A percentile compares a stretch with the other conserved stretches of the same genome.
Conservation (phyloP, 495 filamentous ascomycete genomes). For the Astrothelium subdiscretum region DNA sequence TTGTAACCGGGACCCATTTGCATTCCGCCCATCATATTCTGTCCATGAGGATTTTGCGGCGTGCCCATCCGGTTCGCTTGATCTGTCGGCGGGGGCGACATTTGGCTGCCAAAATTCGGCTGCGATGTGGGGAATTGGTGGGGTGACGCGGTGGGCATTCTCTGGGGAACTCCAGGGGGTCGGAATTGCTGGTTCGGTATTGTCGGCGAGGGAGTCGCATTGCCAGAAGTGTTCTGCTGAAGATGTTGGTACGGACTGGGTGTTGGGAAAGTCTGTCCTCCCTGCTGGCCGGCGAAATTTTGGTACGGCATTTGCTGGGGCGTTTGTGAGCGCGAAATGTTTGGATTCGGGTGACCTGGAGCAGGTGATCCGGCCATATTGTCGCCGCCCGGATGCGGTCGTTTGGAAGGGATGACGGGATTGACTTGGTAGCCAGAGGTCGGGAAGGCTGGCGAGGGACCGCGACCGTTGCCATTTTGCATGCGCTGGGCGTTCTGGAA, state of each 20-base stretch:
- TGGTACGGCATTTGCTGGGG: conserved; percentile 62
- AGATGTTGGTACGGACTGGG: conserved; percentile 70
- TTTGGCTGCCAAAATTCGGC: conserved; percentile 55
- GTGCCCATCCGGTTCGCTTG: conserved; percentile 62
- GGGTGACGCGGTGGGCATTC: conserved; percentile 82
- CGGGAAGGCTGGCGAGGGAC: conserved; percentile 65
- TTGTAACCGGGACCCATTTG: conserved; percentile 34
- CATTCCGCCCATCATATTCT: conserved; percentile 39
- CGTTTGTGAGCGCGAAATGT: conserved; percentile 74
- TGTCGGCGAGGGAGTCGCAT: conserved; percentile 77
- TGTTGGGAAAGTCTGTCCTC: conserved; percentile 45
- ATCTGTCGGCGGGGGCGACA: conserved; percentile 61
- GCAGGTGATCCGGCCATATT: conserved; percentile 74
- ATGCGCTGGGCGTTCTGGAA: conserved; percentile 50
- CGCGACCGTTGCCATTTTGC: conserved; percentile 74
- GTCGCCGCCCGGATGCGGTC: conserved; percentile 72
- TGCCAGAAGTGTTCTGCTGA: conserved; percentile 66
- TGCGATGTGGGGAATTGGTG: conserved; percentile 63
- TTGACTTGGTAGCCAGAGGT: conserved; percentile 67
- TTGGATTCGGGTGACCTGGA: conserved; percentile 34
- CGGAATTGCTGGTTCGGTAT: conserved; percentile 66
- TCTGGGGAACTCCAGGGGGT: conserved; percentile 47
- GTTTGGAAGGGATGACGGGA: conserved; percentile 77
- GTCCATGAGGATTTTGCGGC: conserved; percentile 52
- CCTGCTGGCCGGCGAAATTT: conserved; percentile 46